A percentile compares a stretch with the other conserved stretches of the same genome.
Evolutionary conservation across 2,329 filamentous ascomycete species (phyloP).

Genomic region (Graphilbum sp.): DNA sequence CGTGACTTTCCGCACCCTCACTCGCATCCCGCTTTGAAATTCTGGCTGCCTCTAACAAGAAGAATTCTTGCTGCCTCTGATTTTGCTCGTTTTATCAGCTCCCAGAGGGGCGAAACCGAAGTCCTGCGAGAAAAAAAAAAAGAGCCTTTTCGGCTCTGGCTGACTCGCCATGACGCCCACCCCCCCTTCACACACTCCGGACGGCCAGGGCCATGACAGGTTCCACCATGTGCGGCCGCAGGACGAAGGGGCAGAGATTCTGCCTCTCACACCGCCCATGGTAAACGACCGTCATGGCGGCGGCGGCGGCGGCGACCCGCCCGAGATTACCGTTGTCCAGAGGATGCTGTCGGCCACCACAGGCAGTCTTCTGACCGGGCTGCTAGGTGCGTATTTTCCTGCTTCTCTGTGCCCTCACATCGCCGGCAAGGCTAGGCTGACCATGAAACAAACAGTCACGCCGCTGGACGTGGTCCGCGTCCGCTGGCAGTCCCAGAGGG

Average conservation of each 20-base stretch:
- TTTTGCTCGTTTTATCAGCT: too few relatives aligned
- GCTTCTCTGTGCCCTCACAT: background rate
- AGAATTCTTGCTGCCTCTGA: too few relatives aligned
- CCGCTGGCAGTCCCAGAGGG: conserved; percentile 71
- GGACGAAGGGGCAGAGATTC: conserved; percentile 16
- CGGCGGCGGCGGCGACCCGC: conserved; percentile 22
- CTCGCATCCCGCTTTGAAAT: too few relatives aligned
- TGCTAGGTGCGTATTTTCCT: conserved; percentile 47
- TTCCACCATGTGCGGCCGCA: conserved; percentile 13
- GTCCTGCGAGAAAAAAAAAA: too few relatives aligned
- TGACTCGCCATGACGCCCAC: background rate
- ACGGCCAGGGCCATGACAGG: conserved; percentile 22
- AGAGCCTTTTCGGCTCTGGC: too few relatives aligned
- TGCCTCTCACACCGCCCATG: conserved; percentile 16
- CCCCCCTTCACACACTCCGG: conserved; percentile 9
- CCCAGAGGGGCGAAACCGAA: too few relatives aligned
- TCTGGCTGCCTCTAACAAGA: too few relatives aligned
- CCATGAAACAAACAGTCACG: conserved; percentile 48
- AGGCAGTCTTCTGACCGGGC: conserved; percentile 75
- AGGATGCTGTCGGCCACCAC: conserved; percentile 92
- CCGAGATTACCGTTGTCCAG: conserved; percentile 65
- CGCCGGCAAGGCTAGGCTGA: background rate
- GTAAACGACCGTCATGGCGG: too few relatives aligned
- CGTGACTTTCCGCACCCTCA: too few relatives aligned
- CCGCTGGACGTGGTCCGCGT: conserved; percentile 94